These are phyloP conservation scores for Quercus alba DNA, from an alignment of 306 rosid species.

Conservation along the genomic window DNA sequence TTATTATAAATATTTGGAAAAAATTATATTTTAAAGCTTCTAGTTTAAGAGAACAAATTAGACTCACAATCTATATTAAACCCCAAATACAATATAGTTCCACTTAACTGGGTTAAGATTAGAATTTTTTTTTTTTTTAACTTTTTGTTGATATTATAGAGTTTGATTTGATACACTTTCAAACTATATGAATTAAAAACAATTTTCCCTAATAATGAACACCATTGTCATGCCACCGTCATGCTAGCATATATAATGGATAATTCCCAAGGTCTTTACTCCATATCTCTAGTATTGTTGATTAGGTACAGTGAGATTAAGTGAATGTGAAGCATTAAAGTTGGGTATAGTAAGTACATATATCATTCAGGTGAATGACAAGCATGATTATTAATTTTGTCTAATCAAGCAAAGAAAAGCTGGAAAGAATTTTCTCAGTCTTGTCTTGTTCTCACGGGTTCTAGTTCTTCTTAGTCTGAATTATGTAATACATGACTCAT, in stretches of 20 bases:
- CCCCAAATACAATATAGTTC: too few species aligned
- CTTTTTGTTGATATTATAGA: too few species aligned
- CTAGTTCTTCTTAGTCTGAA: background rate
- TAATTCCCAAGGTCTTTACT: too few species aligned
- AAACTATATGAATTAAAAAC: too few species aligned
- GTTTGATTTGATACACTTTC: too few species aligned
- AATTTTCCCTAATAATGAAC: too few species aligned
- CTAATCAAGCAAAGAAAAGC: conserved; percentile 40
- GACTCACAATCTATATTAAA: too few species aligned
- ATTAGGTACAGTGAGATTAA: conserved; percentile 17
- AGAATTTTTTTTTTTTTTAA: too few species aligned
- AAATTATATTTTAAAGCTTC: too few species aligned
- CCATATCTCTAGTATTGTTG: background rate
- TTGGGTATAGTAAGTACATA: conserved; percentile 27
- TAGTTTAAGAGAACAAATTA: too few species aligned
- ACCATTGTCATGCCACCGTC: conserved; percentile 34
- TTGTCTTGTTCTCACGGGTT: conserved; percentile 14
- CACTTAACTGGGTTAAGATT: too few species aligned
- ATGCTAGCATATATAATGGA: conserved; percentile 9
- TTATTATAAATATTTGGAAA: background rate
- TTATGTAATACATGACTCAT: conserved; percentile 29
- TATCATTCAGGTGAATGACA: conserved; percentile 24
- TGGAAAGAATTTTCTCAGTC: conserved; percentile 13
- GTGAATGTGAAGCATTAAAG: background rate
- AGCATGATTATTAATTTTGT: conserved; percentile 39